Conservation (phyloP, 164 flowering plant species). For the Amborella trichopoda region DNA sequence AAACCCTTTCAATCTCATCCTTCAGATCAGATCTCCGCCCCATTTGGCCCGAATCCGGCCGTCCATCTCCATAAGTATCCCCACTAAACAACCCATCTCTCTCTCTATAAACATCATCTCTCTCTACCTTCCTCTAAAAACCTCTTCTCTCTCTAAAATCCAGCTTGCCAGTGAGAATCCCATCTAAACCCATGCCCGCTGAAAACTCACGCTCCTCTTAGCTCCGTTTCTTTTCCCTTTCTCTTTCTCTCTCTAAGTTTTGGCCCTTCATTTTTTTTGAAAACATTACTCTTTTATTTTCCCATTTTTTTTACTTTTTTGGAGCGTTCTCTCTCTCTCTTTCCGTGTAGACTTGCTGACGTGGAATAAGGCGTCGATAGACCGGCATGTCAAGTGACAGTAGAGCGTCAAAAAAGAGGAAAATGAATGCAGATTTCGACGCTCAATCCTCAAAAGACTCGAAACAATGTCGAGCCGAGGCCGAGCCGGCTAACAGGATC, state of each 20-base stretch:
- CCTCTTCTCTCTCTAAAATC: too few species aligned
- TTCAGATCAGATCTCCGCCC: too few species aligned
- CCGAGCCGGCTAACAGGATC: constrained; percentile 32
- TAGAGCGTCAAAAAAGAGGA: constrained; percentile 49
- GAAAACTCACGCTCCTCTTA: too few species aligned
- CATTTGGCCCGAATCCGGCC: too few species aligned
- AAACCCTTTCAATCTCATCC: too few species aligned
- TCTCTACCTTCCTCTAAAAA: too few species aligned
- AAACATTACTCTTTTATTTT: too few species aligned
- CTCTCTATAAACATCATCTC: background rate
- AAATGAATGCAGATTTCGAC: constrained; percentile 24
- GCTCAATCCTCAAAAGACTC: constrained; percentile 6
- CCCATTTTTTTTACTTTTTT: too few species aligned
- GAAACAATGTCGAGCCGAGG: background rate
- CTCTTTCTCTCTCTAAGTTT: constrained; percentile 1
- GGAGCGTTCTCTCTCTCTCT: constrained; percentile 1
- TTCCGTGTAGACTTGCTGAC: background rate
- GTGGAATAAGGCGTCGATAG: background rate
- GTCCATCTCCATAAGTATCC: background rate
- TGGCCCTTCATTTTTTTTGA: too few species aligned
- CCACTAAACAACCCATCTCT: background rate
- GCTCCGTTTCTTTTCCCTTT: background rate
- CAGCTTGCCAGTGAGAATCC: too few species aligned
- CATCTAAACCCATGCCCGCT: too few species aligned
- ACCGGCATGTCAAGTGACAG: background rate